Base-by-base conservation (phyloP, 768 basidiomycete species). In the Termitomyces sp. region DNA sequence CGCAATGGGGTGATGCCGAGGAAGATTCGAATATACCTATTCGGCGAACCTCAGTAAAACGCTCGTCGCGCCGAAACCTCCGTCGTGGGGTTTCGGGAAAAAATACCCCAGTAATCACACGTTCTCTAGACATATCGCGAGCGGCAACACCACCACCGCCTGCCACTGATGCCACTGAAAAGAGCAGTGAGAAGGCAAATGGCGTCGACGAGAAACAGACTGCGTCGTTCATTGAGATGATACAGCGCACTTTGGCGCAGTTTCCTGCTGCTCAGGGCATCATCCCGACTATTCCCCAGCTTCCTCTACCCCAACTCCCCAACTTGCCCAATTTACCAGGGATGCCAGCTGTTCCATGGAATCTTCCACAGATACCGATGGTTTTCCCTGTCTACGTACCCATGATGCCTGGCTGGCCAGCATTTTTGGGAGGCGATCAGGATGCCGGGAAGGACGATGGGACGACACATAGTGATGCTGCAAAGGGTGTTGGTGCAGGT, bases 301-400 rank as follows among this genome's bases (percentile, higher is more conserved):
- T 71, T 65, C 84, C 73, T 69, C 73, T 68, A n/a, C 83, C 82
- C 9, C 77, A 79, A 34, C 77, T 87, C 38, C 83, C 85, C 12
- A 73, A 80, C 50, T 72, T 90, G 16, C 86, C 84, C n/a, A 73
- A 81, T 55, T 72, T 90, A n/a, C 86, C 83, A 6, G 86, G 83
- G 58, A 81, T 91, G 54, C 84, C 86, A 27, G 75, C 78, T 40
- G 81, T 85, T 48, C 81, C 82, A 34, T 86, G 85, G 86, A 77
- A 68, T 44, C 66, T 88, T 16, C 85, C 85, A 5, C 86, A 87
- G 59, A 77, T 89, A 56, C 87, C 87, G 2, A 77, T 89, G 71
- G 87, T 89, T 12, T 92, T 93, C 79, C 90, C 91, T 17, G 80
- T 92, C 23, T 81, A 86, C 58, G 83, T 92, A 16, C 89, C 91